These are phyloP conservation scores for Cryptosporidium ryanae DNA, from an alignment of 169 alveolate species.

Conservation along the genomic window DNA sequence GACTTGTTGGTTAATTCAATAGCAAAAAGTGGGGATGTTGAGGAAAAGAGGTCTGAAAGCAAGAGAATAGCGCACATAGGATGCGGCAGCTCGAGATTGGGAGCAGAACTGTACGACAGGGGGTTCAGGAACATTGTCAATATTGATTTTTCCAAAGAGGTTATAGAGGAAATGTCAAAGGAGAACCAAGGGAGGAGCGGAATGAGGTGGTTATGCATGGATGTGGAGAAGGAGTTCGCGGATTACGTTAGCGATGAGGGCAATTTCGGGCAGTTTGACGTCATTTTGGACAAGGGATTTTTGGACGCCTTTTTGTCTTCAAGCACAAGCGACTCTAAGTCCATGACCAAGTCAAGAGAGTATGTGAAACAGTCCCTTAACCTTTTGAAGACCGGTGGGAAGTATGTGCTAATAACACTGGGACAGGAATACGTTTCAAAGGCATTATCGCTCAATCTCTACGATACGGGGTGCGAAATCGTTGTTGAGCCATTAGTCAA, in stretches of 20 bases:
- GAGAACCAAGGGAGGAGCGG: slow-evolving; percentile 75
- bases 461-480: slow-evolving; percentile 5
- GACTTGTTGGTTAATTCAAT: slow-evolving; percentile 7
- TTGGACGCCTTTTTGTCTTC: slow-evolving; percentile 61
- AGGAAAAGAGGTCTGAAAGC: slow-evolving; percentile 7
- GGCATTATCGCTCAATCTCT: slow-evolving; percentile 5
- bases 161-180: slow-evolving; percentile 84
- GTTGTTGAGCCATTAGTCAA: slow-evolving; percentile 36
- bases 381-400: slow-evolving; percentile 29
- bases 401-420: slow-evolving; percentile 41
- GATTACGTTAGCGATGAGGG: slow-evolving; percentile 29
- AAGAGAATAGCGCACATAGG: slow-evolving; percentile 86
- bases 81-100: slow-evolving; percentile 88
- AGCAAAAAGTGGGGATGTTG: neutral
- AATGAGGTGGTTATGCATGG: slow-evolving; percentile 71
- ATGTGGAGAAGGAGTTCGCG: slow-evolving; percentile 42
- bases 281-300: slow-evolving; percentile 68
- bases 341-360: neutral
- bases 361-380: slow-evolving; percentile 2
- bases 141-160: slow-evolving; percentile 87
- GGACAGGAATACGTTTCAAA: slow-evolving; percentile 66
- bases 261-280: slow-evolving; percentile 30
- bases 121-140: slow-evolving; percentile 85
- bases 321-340: neutral
- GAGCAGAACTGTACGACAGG: slow-evolving; percentile 86